Conservation (phyloP, 108 stramenopile genomes). For the Fragilariopsis cylindrus region DNA sequence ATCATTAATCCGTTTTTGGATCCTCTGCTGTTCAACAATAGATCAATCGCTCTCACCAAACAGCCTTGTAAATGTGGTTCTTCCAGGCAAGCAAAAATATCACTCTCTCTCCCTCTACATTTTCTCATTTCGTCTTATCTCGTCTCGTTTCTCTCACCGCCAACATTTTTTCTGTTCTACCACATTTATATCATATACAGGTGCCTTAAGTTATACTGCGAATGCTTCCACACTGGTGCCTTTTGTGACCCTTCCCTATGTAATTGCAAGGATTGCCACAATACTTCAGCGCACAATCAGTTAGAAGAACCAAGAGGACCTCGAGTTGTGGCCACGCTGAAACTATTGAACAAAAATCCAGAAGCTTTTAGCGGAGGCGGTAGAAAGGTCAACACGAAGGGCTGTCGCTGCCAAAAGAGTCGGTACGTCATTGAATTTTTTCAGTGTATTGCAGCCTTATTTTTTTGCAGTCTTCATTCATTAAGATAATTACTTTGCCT, state of each 20-base stretch:
- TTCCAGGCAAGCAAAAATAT: no score
- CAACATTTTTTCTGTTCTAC: no score
- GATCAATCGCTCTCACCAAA: no score
- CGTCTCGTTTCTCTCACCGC: no score
- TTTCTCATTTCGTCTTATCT: no score
- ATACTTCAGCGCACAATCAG: slow-evolving; percentile 30
- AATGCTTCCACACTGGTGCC: slow-evolving; percentile 57
- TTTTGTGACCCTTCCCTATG: slow-evolving; percentile 54
- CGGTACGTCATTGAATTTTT: slow-evolving; percentile 32
- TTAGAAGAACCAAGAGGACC: slow-evolving; percentile 37
- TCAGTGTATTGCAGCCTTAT: no score
- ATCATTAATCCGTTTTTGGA: no score
- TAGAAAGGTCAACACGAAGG: slow-evolving; percentile 38
- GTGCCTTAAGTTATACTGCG: slow-evolving; percentile 67
- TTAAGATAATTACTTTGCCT: no score
- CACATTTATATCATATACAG: background rate
- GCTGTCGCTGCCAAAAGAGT: slow-evolving; percentile 64
- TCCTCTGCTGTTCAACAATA: no score
- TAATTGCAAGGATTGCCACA: slow-evolving; percentile 56
- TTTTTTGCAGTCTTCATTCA: no score
- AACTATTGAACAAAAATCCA: slow-evolving; percentile 44
- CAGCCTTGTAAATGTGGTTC: no score
- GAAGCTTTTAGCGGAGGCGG: slow-evolving; percentile 59
- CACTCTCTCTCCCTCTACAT: no score
- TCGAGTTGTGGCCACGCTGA: slow-evolving; percentile 47